Percentiles rank a stretch among this genome's conserved stretches.
Conservation (phyloP, 257 asterid genomes). For the Eustoma russellianum region DNA sequence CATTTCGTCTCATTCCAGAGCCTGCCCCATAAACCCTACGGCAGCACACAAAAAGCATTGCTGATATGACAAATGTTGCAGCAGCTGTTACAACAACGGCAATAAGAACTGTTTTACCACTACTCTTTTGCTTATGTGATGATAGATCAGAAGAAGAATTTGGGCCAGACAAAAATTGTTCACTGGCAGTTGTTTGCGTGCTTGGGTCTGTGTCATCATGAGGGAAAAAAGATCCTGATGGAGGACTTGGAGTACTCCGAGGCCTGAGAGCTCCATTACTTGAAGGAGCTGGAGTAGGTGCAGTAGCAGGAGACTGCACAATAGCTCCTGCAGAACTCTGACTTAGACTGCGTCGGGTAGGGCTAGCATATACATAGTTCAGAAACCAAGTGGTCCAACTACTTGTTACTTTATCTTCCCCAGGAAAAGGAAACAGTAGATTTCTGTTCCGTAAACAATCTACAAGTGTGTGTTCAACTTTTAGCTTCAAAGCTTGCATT, state of each 20-base stretch:
- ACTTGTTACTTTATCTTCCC: conserved; percentile 30
- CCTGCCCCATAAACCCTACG: conserved; percentile 38
- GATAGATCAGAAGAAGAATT: conserved; percentile 21
- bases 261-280: conserved; percentile 18
- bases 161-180: conserved; percentile 13
- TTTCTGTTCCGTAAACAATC: conserved; percentile 43
- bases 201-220: conserved; percentile 9
- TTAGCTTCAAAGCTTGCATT: conserved; percentile 29
- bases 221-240: conserved; percentile 39
- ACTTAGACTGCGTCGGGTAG: conserved; percentile 37
- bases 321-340: conserved; percentile 43
- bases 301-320: conserved; percentile 33
- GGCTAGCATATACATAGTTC: conserved; percentile 27
- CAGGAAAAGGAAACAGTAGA: conserved; percentile 21
- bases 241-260: conserved; percentile 32
- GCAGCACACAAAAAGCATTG: conserved; percentile 48
- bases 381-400: conserved; percentile 36
- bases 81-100: conserved; percentile 60
- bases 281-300: conserved; percentile 21
- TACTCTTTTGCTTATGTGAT: conserved; percentile 19
- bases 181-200: conserved; percentile 22
- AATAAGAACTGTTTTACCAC: conserved; percentile 26
- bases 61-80: conserved; percentile 40
- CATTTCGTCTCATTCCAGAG: conserved; percentile 32
- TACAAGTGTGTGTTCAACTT: conserved; percentile 39